A percentile compares a stretch with the other conserved stretches of the same genome.
These are phyloP conservation scores for Curvularia sp. DNA, from an alignment of 2,329 filamentous ascomycete genomes.

Conservation along the genomic window DNA sequence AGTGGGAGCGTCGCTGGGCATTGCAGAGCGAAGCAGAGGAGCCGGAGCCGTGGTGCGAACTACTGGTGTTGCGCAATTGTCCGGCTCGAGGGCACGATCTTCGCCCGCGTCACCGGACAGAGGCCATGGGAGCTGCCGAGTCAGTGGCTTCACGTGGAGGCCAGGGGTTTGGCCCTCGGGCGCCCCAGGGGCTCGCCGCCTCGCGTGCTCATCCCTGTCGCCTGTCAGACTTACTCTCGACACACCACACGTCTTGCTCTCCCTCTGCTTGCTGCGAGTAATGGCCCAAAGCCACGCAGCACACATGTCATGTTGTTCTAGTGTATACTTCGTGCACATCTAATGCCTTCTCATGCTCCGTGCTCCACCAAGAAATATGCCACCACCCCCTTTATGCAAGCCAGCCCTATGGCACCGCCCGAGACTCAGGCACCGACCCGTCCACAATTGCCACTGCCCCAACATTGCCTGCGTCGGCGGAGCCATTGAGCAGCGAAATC, in stretches of 20 bases:
- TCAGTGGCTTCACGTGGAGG: conserved; percentile 24
- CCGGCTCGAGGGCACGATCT: background rate
- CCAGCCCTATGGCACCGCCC: conserved; percentile 15
- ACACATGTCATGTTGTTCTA: conserved; percentile 2
- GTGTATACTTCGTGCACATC: conserved; percentile 5
- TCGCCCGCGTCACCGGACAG: background rate
- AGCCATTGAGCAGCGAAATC: conserved; percentile 62
- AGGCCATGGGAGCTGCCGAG: conserved; percentile 10
- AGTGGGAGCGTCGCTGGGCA: background rate
- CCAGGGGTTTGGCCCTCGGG: conserved; percentile 5
- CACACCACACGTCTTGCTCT: background rate
- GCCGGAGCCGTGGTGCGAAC: background rate
- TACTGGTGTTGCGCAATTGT: conserved; percentile 5
- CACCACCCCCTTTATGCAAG: conserved; percentile 13
- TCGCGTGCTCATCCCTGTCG: conserved; percentile 1
- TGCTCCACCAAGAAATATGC: conserved; percentile 31
- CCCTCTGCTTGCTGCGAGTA: conserved; percentile 2
- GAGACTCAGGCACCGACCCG: conserved; percentile 47
- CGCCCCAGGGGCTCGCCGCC: conserved; percentile 23
- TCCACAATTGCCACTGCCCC: conserved; percentile 52
- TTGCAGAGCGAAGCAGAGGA: background rate
- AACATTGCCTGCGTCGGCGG: conserved; percentile 50
- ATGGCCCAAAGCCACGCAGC: conserved; percentile 9
- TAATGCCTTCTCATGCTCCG: conserved; percentile 20
- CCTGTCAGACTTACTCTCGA: background rate